Base-by-base conservation (phyloP, 2,329 filamentous ascomycete species). In the Xylariaceae sp. region DNA sequence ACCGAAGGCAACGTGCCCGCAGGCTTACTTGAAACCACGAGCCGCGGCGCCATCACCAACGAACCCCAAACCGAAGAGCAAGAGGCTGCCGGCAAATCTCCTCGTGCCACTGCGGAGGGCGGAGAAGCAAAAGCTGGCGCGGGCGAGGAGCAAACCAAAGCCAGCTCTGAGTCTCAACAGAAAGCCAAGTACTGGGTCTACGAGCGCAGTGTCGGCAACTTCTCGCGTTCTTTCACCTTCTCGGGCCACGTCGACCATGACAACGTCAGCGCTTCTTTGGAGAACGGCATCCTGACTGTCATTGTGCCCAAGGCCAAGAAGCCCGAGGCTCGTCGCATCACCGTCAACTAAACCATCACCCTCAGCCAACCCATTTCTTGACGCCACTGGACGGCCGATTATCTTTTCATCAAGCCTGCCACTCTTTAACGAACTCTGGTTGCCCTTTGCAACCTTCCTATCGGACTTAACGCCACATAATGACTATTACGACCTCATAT, bases 221-320 rank as follows among this genome's bases (percentile, higher is more conserved):
- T 89, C 72, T 77, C 80, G 47, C 80, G 86, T 58, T 81, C 77
- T 55, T 89, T 89, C 74, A 80, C 74, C 68, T 89, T 89, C 74
- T 83, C 85, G 0, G 71, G 72, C 48, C 79, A 78, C 29, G 78
- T 89, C 56, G 82, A 87, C 65, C 78, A 81, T 63, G 80, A 84
- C 13, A 71, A 65, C 2, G 85, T 89, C 52, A 75, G 70, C 42
- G 86, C 86, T 47, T 76, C 67, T 50, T 80, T 89, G 62, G 79
- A 81, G 69, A 80, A 88, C 56, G 86, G 86, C 22, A 76, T 88
- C 58, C 74, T 89, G 61, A 80, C 69, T 61, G 76, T 89, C 55
- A 65, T 75, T 21, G 79, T 89, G 16, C 86, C 86, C 48, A 89
- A 87, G 77, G 79, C 80, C 22, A 80, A 21, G 40, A 43, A 80